Conservation (phyloP, 495 filamentous ascomycete genomes). For the Tuber melanosporum region DNA sequence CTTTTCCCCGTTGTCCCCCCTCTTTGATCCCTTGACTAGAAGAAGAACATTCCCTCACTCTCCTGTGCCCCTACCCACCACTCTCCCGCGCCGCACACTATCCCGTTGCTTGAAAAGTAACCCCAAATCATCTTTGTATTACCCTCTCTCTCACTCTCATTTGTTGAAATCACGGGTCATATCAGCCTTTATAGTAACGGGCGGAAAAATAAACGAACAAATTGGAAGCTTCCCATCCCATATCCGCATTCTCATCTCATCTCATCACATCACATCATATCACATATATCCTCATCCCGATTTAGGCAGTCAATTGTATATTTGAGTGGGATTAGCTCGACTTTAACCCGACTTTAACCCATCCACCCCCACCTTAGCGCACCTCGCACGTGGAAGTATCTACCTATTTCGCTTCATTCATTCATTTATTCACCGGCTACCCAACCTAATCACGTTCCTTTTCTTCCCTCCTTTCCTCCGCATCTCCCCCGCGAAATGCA, state of each 20-base stretch:
- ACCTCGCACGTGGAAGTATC: neutral
- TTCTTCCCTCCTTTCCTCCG: neutral
- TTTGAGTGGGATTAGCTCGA: neutral
- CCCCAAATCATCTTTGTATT: neutral
- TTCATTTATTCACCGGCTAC: neutral
- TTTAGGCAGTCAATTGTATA: neutral
- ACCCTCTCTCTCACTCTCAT: neutral
- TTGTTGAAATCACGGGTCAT: neutral
- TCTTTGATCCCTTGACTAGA: neutral
- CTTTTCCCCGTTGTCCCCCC: neutral
- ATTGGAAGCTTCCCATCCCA: neutral
- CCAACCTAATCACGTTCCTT: neutral
- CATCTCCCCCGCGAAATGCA: conserved; percentile 1
- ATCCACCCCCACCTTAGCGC: neutral
- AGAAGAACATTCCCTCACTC: neutral
- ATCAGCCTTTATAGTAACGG: neutral
- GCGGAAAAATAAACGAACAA: neutral
- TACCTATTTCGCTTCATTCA: neutral
- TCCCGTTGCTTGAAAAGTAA: neutral
- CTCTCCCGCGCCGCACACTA: neutral
- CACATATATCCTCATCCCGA: neutral
- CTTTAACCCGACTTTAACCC: neutral
- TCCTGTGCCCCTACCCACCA: neutral
- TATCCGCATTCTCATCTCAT: neutral
- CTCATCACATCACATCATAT: neutral